Evolutionary conservation across 1,284 basidiomycete genomes (phyloP).

Genomic region (Coniferiporia weirii): DNA sequence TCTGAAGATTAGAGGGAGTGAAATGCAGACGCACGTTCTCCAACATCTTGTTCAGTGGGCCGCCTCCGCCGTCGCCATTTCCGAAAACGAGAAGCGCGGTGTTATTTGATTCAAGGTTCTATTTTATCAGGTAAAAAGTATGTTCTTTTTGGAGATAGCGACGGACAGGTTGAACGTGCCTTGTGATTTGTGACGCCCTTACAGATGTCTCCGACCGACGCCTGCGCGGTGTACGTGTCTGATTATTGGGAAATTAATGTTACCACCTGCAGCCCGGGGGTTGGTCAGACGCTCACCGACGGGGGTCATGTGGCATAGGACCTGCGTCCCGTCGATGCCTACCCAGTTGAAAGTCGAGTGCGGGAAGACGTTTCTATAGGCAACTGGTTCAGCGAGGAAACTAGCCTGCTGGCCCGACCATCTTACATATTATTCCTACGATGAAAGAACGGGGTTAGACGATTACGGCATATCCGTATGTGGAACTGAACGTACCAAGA

Average conservation of each 20-base stretch:
- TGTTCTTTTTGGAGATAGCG: too few relatives aligned
- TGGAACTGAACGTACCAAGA: constrained; percentile 48
- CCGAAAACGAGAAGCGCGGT: constrained; percentile 85
- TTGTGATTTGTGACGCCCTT: constrained; percentile 85
- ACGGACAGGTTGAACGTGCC: constrained; percentile 32
- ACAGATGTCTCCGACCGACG: constrained; percentile 79
- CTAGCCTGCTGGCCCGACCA: constrained; percentile 23
- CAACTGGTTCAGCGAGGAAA: constrained; percentile 7
- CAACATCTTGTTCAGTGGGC: constrained; percentile 78
- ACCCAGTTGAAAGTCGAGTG: constrained; percentile 95
- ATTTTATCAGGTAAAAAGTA: not conserved
- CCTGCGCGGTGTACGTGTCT: constrained; percentile 85
- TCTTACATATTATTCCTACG: constrained; percentile 72
- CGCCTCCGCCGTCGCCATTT: constrained; percentile 91
- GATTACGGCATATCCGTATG: not conserved
- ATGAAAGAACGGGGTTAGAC: constrained; percentile 3
- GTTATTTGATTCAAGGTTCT: constrained; percentile 84
- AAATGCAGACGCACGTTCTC: constrained; percentile 60
- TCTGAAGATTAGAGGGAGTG: too few relatives aligned
- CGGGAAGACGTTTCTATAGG: constrained; percentile 83
- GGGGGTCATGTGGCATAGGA: constrained; percentile 93
- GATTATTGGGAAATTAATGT: constrained; percentile 23
- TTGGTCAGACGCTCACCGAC: constrained; percentile 34
- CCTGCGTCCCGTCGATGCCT: constrained; percentile 88
- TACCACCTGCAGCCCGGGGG: not conserved